Evolutionary conservation across 2,329 filamentous ascomycete genomes (phyloP).

Genomic region (Taxawa tesnikishii): DNA sequence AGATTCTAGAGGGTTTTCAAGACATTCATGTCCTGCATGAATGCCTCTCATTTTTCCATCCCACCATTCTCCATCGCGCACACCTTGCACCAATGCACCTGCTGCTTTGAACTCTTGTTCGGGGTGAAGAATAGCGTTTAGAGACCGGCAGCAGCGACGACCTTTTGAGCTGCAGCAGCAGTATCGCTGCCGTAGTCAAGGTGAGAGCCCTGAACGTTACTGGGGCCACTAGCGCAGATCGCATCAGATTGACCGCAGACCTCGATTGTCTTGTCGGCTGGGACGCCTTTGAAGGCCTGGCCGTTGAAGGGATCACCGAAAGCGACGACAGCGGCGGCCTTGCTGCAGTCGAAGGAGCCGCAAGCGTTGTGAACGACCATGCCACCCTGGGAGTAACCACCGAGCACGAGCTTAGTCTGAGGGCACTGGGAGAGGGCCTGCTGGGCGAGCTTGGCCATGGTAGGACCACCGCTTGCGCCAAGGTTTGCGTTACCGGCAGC

Average conservation of each 20-base stretch:
- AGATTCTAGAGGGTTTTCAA: too few species aligned
- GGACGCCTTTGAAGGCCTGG: constrained; percentile 12
- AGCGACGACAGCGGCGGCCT: constrained; percentile 14
- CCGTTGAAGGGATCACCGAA: constrained; percentile 18
- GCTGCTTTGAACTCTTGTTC: too few species aligned
- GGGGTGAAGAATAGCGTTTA: too few species aligned
- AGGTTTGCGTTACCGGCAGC: constrained; percentile 9
- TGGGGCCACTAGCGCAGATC: too few species aligned
- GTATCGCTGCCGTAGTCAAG: constrained; percentile 12
- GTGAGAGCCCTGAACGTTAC: too few species aligned
- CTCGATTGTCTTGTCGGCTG: too few species aligned
- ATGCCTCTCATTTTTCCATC: too few species aligned
- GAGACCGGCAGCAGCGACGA: too few species aligned
- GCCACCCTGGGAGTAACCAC: constrained; percentile 16
- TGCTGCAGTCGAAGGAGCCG: constrained; percentile 10
- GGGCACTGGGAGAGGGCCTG: constrained; percentile 15
- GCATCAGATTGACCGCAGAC: too few species aligned
- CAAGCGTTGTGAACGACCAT: constrained; percentile 14
- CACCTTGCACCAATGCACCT: too few species aligned
- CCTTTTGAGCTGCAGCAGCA: constrained; percentile 12
- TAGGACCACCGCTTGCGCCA: constrained; percentile 12
- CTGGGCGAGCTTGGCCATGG: constrained; percentile 12
- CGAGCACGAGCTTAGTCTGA: constrained; percentile 15
- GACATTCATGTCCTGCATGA: too few species aligned
- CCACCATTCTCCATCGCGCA: too few species aligned